Evolutionary conservation across 345 rosid genomes (phyloP).

Genomic region (Aegle marmelos): DNA sequence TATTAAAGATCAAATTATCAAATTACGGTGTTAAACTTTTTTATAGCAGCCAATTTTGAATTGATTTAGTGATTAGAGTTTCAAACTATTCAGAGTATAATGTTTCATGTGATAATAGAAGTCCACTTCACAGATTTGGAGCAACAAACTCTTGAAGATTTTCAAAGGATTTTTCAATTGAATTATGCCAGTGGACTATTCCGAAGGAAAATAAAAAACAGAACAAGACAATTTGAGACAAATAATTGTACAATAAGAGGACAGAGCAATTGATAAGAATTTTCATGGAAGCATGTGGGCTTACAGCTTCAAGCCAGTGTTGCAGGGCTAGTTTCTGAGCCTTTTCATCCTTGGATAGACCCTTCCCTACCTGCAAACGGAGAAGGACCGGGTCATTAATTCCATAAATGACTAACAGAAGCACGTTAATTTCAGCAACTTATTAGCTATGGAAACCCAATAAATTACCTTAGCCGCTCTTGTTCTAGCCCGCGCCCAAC

Average conservation of each 20-base stretch:
- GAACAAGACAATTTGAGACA: background rate
- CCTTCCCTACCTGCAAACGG: slow-evolving; percentile 56
- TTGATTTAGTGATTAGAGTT: background rate
- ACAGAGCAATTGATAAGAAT: background rate
- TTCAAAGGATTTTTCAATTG: background rate
- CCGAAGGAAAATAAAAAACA: background rate
- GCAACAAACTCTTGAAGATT: background rate
- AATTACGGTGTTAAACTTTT: background rate
- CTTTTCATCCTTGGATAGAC: slow-evolving; percentile 64
- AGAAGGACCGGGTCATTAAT: background rate
- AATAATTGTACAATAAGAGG: background rate
- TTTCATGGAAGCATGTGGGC: slow-evolving; percentile 8
- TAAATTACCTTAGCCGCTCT: slow-evolving; percentile 60
- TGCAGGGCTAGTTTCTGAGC: slow-evolving; percentile 72
- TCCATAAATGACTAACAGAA: background rate
- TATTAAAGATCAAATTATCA: background rate
- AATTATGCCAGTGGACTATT: background rate
- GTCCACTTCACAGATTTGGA: background rate
- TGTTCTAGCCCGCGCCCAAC: slow-evolving; percentile 59
- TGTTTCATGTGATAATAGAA: background rate
- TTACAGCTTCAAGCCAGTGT: slow-evolving; percentile 87
- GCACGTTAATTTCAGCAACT: background rate
- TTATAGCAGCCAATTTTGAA: no score
- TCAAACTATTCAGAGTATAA: background rate
- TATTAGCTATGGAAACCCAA: background rate